A percentile compares a stretch with the other conserved stretches of the same genome.
Conservation (phyloP, 208 protist genomes). For the Leishmania turanica region DNA sequence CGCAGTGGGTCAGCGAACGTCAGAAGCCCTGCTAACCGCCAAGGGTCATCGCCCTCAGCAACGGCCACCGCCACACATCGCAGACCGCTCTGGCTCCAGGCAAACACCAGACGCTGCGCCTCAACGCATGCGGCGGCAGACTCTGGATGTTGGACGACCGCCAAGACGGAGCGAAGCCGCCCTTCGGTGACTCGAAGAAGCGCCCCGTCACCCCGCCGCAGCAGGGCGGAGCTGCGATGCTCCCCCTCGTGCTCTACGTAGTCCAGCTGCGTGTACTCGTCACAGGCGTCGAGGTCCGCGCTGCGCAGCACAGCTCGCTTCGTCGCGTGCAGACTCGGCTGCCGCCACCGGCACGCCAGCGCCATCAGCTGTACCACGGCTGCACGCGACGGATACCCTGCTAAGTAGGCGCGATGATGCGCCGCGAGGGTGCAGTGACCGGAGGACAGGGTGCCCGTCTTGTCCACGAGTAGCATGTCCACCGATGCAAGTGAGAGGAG, state of each 20-base stretch:
- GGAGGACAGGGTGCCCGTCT: slow-evolving; percentile 92
- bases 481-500: slow-evolving; percentile 73
- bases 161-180: slow-evolving; percentile 56
- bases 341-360: slow-evolving; percentile 75
- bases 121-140: slow-evolving; percentile 18
- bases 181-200: slow-evolving; percentile 77
- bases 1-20: slow-evolving; percentile 90
- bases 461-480: slow-evolving; percentile 80
- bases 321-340: slow-evolving; percentile 61
- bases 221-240: slow-evolving; percentile 50
- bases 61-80: slow-evolving; percentile 56
- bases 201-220: slow-evolving; percentile 48
- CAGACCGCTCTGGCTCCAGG: slow-evolving; percentile 41
- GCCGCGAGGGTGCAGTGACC: slow-evolving; percentile 76
- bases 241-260: slow-evolving; percentile 30
- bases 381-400: slow-evolving; percentile 36
- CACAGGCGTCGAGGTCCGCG: slow-evolving; percentile 59
- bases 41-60: slow-evolving; percentile 38
- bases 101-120: slow-evolving; percentile 14
- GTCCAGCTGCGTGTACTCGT: slow-evolving; percentile 53
- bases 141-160: slow-evolving; percentile 33
- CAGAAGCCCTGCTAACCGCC: slow-evolving; percentile 78
- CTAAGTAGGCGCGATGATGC: slow-evolving; percentile 37
- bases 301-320: slow-evolving; percentile 65
- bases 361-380: slow-evolving; percentile 61